These are phyloP conservation scores for Sporothrix brunneoviolacea DNA, from an alignment of 2,329 filamentous ascomycete species.

Conservation along the genomic window DNA sequence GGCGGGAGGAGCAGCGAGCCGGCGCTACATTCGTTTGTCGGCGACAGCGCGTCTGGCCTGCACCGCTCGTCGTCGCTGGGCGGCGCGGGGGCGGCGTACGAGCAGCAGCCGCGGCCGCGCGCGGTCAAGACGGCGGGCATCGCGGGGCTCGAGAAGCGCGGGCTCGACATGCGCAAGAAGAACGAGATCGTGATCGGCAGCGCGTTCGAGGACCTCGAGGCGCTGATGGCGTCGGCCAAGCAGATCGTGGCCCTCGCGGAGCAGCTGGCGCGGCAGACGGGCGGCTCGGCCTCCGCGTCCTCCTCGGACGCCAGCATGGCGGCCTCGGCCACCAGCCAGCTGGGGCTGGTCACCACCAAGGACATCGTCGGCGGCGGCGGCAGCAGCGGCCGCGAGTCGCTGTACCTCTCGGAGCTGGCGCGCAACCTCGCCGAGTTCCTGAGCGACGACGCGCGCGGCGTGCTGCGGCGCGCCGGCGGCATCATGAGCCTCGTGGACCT, in stretches of 20 bases:
- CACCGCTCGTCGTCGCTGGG: constrained; percentile 5
- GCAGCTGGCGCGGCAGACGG: constrained; percentile 64
- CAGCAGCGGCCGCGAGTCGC: constrained; percentile 59
- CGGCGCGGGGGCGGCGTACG: constrained; percentile 20
- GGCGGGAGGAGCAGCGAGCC: constrained; percentile 16
- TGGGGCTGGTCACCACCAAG: constrained; percentile 88
- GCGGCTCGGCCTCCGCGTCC: constrained; percentile 25
- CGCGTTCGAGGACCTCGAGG: constrained; percentile 93
- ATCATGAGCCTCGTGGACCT: constrained; percentile 86
- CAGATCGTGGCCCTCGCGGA: constrained; percentile 92
- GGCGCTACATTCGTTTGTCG: no score
- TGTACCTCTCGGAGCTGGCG: constrained; percentile 84
- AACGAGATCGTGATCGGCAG: constrained; percentile 89
- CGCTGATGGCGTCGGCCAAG: constrained; percentile 94
- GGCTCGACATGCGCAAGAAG: constrained; percentile 78
- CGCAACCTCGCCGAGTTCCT: constrained; percentile 83
- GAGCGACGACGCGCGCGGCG: constrained; percentile 73
- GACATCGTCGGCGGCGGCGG: constrained; percentile 69
- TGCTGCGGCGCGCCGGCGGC: constrained; percentile 73
- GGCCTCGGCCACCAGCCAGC: constrained; percentile 67
- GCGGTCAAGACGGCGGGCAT: constrained; percentile 70
- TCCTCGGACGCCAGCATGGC: not conserved
- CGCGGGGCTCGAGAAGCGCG: constrained; percentile 81
- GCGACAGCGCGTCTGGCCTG: not conserved
- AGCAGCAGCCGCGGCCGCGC: constrained; percentile 20